A percentile compares a stretch with the other conserved stretches of the same genome.
phyloP scores from a whole-genome alignment of 352 stramenopile genomes.

The Globisporangium cylindrosporum region DNA sequence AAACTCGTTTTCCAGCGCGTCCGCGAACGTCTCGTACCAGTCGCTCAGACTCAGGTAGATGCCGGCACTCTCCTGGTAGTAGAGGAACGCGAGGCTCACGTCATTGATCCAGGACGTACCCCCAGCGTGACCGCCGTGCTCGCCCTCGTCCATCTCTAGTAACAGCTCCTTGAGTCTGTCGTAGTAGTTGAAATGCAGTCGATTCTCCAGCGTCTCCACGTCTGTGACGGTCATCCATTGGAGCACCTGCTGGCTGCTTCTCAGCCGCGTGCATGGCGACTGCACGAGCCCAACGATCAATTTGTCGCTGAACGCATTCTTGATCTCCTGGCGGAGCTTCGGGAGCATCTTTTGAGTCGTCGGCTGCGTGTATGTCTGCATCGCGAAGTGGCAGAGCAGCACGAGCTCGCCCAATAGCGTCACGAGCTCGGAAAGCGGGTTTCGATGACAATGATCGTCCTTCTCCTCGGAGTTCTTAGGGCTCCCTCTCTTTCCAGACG shows the following conservation, averaged over 20 bases:
- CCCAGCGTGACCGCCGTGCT: conserved; percentile 3
- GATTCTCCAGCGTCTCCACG: conserved; percentile 29
- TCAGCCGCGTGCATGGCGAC: conserved; percentile 2
- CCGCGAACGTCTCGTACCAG: conserved; percentile 64
- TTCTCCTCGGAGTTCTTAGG: not conserved
- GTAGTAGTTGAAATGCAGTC: conserved; percentile 51
- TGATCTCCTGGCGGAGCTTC: conserved; percentile 48
- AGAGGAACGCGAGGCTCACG: conserved; percentile 60
- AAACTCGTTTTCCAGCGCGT: conserved; percentile 33
- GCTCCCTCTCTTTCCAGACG: not conserved
- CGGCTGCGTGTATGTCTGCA: conserved; percentile 13
- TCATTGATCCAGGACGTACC: conserved; percentile 48
- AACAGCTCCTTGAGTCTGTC: conserved; percentile 51
- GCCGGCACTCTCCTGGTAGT: conserved; percentile 67
- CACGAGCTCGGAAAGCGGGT: conserved; percentile 14
- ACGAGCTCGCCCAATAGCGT: conserved; percentile 36
- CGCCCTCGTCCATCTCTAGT: conserved; percentile 30
- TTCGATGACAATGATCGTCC: not conserved
- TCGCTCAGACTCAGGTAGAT: conserved; percentile 58
- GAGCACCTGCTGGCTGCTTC: conserved; percentile 5
- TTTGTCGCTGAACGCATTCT: conserved; percentile 32
- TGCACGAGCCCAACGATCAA: conserved; percentile 46
- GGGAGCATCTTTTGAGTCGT: conserved; percentile 40
- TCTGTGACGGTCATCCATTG: conserved; percentile 31
- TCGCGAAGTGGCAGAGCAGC: conserved; percentile 45